Evolutionary conservation across 2,329 filamentous ascomycete species (phyloP).

Genomic region (Colletotrichum lentis): DNA sequence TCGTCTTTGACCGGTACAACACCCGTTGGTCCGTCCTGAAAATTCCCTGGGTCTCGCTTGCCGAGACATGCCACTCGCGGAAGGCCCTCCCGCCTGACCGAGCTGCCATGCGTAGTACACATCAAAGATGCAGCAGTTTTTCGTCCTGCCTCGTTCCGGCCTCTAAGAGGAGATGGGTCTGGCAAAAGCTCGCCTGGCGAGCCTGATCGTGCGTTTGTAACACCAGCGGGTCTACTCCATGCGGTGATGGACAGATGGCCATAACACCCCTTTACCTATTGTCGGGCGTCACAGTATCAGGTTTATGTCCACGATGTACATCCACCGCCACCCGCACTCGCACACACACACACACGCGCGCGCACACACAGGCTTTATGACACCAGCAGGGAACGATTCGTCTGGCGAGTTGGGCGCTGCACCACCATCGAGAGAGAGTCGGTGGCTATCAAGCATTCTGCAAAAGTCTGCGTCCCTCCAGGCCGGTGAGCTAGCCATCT

Average conservation of each 20-base stretch:
- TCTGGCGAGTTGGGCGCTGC: background rate
- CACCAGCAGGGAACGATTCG: background rate
- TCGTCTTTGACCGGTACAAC: background rate
- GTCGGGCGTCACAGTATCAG: background rate
- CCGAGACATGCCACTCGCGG: constrained; percentile 19
- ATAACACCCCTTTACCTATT: background rate
- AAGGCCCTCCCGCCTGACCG: background rate
- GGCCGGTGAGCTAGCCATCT: background rate
- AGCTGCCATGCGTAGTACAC: background rate
- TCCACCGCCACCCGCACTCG: too few species aligned
- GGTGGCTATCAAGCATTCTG: background rate
- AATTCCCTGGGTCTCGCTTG: constrained; percentile 21
- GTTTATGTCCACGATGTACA: background rate
- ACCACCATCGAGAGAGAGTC: background rate
- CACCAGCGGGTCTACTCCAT: background rate
- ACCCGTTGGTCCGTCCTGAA: background rate
- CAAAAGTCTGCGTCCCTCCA: background rate
- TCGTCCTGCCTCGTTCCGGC: background rate
- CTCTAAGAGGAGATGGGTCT: background rate
- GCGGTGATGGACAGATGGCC: background rate
- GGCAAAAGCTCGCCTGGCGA: background rate
- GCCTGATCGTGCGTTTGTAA: background rate
- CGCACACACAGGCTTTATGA: background rate
- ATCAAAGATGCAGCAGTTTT: background rate
- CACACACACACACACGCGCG: too few species aligned